phyloP scores from a whole-genome alignment of 768 basidiomycete genomes.

The Mycena kentingensis region DNA sequence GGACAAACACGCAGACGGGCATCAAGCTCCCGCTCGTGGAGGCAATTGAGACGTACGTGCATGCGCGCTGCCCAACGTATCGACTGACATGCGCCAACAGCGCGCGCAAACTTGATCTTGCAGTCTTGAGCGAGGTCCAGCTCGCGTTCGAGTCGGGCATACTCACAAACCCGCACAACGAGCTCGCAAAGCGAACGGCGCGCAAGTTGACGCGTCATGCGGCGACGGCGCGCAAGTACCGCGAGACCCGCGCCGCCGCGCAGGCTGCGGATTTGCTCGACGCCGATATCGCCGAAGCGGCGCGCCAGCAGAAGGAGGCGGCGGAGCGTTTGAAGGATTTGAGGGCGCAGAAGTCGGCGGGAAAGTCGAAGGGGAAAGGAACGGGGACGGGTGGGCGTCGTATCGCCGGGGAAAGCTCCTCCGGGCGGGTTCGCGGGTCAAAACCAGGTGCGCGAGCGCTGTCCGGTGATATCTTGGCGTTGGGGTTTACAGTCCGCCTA shows the following conservation, averaged over 20 bases:
- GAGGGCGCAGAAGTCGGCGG: neutral
- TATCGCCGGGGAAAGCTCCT: too few relatives aligned
- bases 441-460: too few relatives aligned
- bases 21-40: slow-evolving; percentile 22
- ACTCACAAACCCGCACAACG: neutral
- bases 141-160: neutral
- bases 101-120: neutral
- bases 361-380: too few relatives aligned
- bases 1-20: slow-evolving; percentile 23
- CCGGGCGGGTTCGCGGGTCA: too few relatives aligned
- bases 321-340: neutral
- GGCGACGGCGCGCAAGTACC: neutral
- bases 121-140: neutral
- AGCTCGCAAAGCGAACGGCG: neutral
- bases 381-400: too few relatives aligned
- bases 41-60: slow-evolving; percentile 6
- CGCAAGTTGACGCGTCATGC: neutral
- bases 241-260: neutral
- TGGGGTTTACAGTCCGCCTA: too few relatives aligned
- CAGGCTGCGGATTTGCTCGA: neutral
- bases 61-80: neutral
- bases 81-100: neutral
- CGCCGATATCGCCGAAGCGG: neutral
- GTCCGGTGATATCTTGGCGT: too few relatives aligned
- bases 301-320: neutral